Base-by-base conservation (phyloP, 2,329 filamentous ascomycete species). In the Celoporthe dispersa region DNA sequence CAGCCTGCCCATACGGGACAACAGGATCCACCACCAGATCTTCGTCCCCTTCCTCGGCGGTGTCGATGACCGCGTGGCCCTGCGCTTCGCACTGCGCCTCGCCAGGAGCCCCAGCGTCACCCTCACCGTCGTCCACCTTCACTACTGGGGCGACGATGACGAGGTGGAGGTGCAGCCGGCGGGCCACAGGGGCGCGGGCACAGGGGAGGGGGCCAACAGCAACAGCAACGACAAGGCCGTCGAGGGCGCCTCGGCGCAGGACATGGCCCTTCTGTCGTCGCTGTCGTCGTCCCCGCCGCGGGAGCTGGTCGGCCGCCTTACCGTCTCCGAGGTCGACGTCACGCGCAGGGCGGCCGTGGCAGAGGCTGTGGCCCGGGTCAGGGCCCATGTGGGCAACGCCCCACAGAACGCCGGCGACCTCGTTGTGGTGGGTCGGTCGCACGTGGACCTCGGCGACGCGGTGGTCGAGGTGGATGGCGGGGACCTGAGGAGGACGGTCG, bases 41-140 rank as follows among this genome's bases (percentile, higher is more conserved):
- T 94, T 97, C 78, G 84, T 97, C 67, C 92, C 94, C 0, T 98
- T 94, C 80, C 90, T 97, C 70, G 94, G 95, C 25, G 93, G 93
- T 11, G 82, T 85, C 1, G 96, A 99, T 76, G 95, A 98, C 76
- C 87, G 89, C 9, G 88, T 91, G 5, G 94, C 94, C 0, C 85
- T 98, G 0, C 86, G 90, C 1, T 88, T 98, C 33, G 91, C 95
- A 3, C 84, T 98, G 3, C 95, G 98, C 76, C 86, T 99, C 0
- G 93, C 91, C 0, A 90, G 91, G 78, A 96, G 94, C 75, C 86
- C 88, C 4, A 88, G 92, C 59, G 89, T 97, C 35, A 94, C 93
- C 0, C 93, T 90, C 0, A 95, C 92, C 0, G 86, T 98, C 41
- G 83, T 92, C 1, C 89, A 90, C 71, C 84, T 93, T 35, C 80